phyloP scores from a whole-genome alignment of 805 yeast species.

The Ogataea ganodermae region DNA sequence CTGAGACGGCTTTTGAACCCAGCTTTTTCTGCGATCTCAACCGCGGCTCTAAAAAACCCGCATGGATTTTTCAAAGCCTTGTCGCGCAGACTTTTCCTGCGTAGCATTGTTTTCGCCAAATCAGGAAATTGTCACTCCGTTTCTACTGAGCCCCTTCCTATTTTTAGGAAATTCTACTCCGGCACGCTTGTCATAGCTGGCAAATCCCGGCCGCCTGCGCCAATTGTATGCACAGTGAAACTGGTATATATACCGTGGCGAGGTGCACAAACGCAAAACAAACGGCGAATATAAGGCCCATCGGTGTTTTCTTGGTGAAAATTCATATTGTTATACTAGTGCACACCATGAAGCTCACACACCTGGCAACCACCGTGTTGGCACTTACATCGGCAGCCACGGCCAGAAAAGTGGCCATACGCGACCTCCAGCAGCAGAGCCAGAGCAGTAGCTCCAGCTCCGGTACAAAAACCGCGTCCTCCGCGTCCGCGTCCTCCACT shows the following conservation, averaged over 20 bases:
- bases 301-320: too few relatives aligned
- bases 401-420: slow-evolving; percentile 8
- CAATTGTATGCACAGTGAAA: neutral
- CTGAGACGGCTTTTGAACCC: neutral
- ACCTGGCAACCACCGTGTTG: neutral
- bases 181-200: neutral
- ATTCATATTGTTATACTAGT: too few relatives aligned
- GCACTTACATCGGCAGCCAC: slow-evolving; percentile 1
- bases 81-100: slow-evolving; percentile 2
- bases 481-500: slow-evolving; percentile 14
- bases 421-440: slow-evolving; percentile 8
- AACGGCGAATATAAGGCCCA: neutral
- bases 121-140: neutral
- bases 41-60: neutral
- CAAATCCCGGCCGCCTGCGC: neutral
- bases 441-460: neutral
- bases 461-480: slow-evolving; percentile 7
- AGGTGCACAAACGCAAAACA: neutral
- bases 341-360: slow-evolving; percentile 4
- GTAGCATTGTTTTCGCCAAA: neutral
- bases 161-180: neutral
- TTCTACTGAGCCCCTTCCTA: neutral
- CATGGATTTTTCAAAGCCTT: neutral
- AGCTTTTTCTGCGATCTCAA: too few relatives aligned
- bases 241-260: neutral